These are phyloP conservation scores for Helotiales sp. DNA, from an alignment of 2,329 filamentous ascomycete species.

Conservation along the genomic window DNA sequence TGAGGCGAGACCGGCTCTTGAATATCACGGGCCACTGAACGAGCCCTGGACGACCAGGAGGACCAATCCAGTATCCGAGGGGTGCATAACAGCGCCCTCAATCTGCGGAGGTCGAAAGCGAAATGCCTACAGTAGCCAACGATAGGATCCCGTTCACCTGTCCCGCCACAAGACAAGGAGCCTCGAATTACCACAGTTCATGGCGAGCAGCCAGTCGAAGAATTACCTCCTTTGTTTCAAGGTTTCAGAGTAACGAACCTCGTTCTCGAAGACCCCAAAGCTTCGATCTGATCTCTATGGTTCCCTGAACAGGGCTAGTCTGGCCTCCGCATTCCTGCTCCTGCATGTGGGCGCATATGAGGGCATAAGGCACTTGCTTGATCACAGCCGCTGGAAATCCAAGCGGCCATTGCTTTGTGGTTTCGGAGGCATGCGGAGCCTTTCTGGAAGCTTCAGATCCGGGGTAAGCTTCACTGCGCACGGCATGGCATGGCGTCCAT, in stretches of 20 bases:
- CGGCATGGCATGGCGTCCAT: not conserved
- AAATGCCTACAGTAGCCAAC: constrained; percentile 23
- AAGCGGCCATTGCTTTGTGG: not conserved
- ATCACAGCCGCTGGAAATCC: constrained; percentile 6
- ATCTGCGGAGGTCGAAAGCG: constrained; percentile 27
- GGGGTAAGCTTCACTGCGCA: constrained; percentile 6
- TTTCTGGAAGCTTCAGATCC: constrained; percentile 6
- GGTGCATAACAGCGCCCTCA: constrained; percentile 19
- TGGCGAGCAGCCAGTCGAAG: constrained; percentile 10
- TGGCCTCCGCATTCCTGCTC: constrained; percentile 23
- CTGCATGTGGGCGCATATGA: constrained; percentile 13
- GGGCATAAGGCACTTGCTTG: constrained; percentile 5
- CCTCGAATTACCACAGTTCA: not conserved
- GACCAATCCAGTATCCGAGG: constrained; percentile 15
- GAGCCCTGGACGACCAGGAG: not conserved
- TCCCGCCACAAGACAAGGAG: constrained; percentile 16
- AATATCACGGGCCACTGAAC: constrained; percentile 19
- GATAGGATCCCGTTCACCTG: constrained; percentile 1
- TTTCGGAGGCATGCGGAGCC: constrained; percentile 5
- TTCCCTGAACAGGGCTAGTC: constrained; percentile 22
- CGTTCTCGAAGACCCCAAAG: constrained; percentile 24
- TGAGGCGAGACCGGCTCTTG: constrained; percentile 11
- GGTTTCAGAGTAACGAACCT: constrained; percentile 18
- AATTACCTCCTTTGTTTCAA: constrained; percentile 13
- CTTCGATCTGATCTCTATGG: constrained; percentile 26